Base-by-base conservation (phyloP, 305 asterid species). In the Withania somnifera region DNA sequence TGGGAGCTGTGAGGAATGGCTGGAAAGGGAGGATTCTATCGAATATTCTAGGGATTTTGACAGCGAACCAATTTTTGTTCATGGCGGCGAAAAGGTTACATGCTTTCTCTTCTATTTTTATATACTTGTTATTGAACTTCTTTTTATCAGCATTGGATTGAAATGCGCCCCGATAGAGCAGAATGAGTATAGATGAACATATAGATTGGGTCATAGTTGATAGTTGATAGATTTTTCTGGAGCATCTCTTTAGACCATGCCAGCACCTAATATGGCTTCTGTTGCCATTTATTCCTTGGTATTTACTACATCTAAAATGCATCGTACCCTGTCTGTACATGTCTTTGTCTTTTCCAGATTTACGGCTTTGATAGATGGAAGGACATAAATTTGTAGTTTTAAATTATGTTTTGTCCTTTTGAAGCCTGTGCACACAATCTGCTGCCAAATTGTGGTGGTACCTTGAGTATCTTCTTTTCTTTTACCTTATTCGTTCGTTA, bases 1-100 rank as follows among this genome's bases (percentile, higher is more conserved):
- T 7, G 88, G 78, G 50, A 82, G 89, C 78, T 95, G 99, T 66
- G 91, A 92, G 76, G 95, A 90, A 28, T 93, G 98, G 98, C 79
- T 96, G 92, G 95, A 89, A 87, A 88, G 66, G 86, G 91, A 88
- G 87, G 99, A 96, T 77, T 86, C 75, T 24, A 90, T 93, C 26
- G 81, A 90, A 67, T 94, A 91, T 85, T 86, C 91, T 71, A 91
- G 99, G 87, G 97, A 96, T 92, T 96, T 94, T 86, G 75, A 56
- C 4, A 86, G 84, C 60, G 88, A 91, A 17, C 97, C 99, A n/a
- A 86, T 95, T 81, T 80, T 87, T 57, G 94, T 95, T 6, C 77
- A 77, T 10, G 99, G 97, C 3, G 86, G 67, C 66, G 87, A 85
- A 6, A 94, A 92, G 97, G 98, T 95, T 81, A 1, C 58, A 26